Conservation (phyloP, 177 flowering plant genomes). For the Vitis hybrid region DNA sequence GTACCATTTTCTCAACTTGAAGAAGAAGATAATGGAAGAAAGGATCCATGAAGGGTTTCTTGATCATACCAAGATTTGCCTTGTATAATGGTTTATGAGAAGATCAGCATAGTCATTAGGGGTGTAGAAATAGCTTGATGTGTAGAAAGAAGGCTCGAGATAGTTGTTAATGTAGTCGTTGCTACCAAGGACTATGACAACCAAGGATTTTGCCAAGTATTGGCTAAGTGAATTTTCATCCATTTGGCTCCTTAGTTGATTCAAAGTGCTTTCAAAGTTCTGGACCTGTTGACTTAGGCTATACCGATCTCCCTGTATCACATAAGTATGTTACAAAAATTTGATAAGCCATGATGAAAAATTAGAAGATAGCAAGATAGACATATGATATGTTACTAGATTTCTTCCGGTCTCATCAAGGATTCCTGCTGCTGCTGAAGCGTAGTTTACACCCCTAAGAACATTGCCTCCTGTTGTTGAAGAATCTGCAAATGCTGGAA, state of each 20-base stretch:
- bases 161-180: slow-evolving; percentile 73
- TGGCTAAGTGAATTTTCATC: slow-evolving; percentile 20
- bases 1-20: too few species aligned
- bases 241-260: slow-evolving; percentile 28
- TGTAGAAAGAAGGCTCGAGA: slow-evolving; percentile 42
- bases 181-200: slow-evolving; percentile 49
- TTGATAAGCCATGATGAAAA: too few species aligned
- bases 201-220: slow-evolving; percentile 35
- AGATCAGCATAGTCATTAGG: slow-evolving; percentile 44
- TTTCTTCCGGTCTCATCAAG: slow-evolving; percentile 40
- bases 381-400: slow-evolving; percentile 20
- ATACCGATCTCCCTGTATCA: slow-evolving; percentile 39
- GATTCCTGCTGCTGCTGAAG: slow-evolving; percentile 51
- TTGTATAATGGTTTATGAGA: slow-evolving; percentile 42
- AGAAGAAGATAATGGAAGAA: too few species aligned
- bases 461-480: slow-evolving; percentile 11
- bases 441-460: slow-evolving; percentile 39
- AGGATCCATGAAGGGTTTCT: too few species aligned
- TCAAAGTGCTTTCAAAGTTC: slow-evolving; percentile 35
- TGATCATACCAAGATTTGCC: slow-evolving; percentile 39
- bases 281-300: slow-evolving; percentile 36
- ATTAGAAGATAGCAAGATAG: neutral
- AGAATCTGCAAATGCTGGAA: slow-evolving; percentile 35
- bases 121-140: slow-evolving; percentile 35
- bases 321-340: neutral